Base-by-base conservation (phyloP, 495 filamentous ascomycete species). In the Aspergillus panamensis region DNA sequence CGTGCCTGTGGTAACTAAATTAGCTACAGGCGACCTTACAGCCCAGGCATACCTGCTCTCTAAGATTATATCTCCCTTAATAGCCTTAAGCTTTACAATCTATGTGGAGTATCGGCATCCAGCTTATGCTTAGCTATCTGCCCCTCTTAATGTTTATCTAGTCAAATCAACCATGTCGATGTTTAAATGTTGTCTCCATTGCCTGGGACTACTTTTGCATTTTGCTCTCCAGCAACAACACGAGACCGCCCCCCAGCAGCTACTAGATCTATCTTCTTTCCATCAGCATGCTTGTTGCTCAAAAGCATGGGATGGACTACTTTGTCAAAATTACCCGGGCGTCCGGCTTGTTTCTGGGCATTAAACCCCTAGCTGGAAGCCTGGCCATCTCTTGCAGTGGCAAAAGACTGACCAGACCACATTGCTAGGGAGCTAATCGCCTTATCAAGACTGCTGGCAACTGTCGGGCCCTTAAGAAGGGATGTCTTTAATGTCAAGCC, bases 301-400 rank as follows among this genome's bases (percentile, higher is more conserved):
- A 60, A 6, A 33, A 55, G 51, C 0, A 45, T 55, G 10, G 53
- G 59, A 14, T 13, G 37, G 12, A 51, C 13, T 31, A 55, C 30
- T 33, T 57, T 42, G 0, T 52, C 53, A 5, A 43, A 32, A 33
- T 25, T 5, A 5, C 40, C 39, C 3, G 59, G 53, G 4, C 58
- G 55, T 20, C 60, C 60, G 12, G 55, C 37, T 40, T 62, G 60
- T 5, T 32, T 9, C 14, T 51, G 44, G 8, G 29, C 29, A 39
- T 59, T 59, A 31, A 62, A 55, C 2, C 60, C 60, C 60, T 55
- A 62, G 19, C 51, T 58, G 20, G 55, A 62, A 13, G 55, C 60
- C 2, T 37, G n/a, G 0, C 60, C 60, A 12, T 47, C 16, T 10
- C 39, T 16, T 9, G 55, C 51, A 35, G 58, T 62, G 19, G 30